Base-by-base conservation (phyloP, 257 asterid species). In the Galeopsis tetrahit region DNA sequence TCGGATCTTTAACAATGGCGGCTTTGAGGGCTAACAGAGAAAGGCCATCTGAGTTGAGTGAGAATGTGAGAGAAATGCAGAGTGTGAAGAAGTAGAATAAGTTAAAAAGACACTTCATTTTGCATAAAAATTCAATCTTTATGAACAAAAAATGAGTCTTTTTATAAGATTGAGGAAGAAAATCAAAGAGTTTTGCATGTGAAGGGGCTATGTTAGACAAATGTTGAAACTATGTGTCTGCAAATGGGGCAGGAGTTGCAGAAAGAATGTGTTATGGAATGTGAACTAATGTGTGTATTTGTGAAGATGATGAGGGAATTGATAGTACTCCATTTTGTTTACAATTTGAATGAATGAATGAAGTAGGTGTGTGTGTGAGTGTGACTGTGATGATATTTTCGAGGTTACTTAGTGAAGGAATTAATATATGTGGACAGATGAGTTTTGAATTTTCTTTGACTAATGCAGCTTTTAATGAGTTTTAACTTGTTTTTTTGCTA, bases 1-100 rank as follows among this genome's bases (percentile, higher is more conserved):
- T 73, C 72, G 97, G 96, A 67, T 92, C 99, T 21, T 67, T 7
- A 6, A 77, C n/a, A 62, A 92, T 85, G 76, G 99, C 90, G 39
- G 96, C 83, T 88, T 90, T 92, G 17, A 95, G 96, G 34, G 98
- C 97, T 70, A 95, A 77, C 48, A 92, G 92, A 3, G 98, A 92
- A 13, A 95, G 81, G 0, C 98, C 99, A 70, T 95, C 99, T 36
- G 93, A 76, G 75, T 76, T 87, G 17, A 92, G 85, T 32, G 97
- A 84, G 31, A 40, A 72, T 4, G 83, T 9, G 34, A 74, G 40
- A 53, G 78, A 70, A 75, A 82, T 64, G 79, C 60, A 81, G 70
- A 83, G 71, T 49, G 85, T 39, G 77, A 83, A 71, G 67, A 88
- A 76, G 78, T 15, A 71, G 14, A 88, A 66, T 32, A 85, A 59